These are phyloP conservation scores for Fusarium sp. DNA, from an alignment of 2,329 filamentous ascomycete species.

Conservation along the genomic window DNA sequence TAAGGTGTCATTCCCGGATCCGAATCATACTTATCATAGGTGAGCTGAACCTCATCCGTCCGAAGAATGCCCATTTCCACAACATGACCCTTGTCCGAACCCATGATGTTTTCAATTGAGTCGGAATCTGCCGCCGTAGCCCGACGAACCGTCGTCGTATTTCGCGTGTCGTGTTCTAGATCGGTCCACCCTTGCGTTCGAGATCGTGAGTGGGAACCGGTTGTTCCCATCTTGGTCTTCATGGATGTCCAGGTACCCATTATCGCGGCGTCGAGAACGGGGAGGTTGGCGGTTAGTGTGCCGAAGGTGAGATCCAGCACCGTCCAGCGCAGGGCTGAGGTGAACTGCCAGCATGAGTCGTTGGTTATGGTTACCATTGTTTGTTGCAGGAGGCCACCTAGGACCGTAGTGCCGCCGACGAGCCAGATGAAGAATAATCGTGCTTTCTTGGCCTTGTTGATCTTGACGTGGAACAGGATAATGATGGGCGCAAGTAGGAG, in stretches of 20 bases:
- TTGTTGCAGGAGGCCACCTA: constrained; percentile 23
- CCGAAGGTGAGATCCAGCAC: constrained; percentile 27
- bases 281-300: constrained; percentile 24
- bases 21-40: neutral
- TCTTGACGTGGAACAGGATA: constrained; percentile 29
- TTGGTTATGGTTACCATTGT: constrained; percentile 28
- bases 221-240: constrained; percentile 27
- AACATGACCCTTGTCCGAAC: constrained; percentile 4
- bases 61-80: constrained; percentile 22
- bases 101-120: constrained; percentile 26
- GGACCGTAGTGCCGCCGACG: constrained; percentile 22
- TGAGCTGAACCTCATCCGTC: constrained; percentile 24
- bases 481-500: constrained; percentile 24
- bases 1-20: neutral
- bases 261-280: constrained; percentile 28
- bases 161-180: constrained; percentile 12
- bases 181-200: constrained; percentile 33
- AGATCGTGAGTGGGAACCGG: constrained; percentile 22
- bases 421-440: constrained; percentile 35
- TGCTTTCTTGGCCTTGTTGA: constrained; percentile 26
- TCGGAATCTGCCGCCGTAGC: neutral
- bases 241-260: constrained; percentile 30
- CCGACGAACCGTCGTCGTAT: neutral
- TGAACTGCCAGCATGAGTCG: constrained; percentile 32
- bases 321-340: constrained; percentile 25